These are phyloP conservation scores for Botrytis byssoidea DNA, from an alignment of 2,329 filamentous ascomycete species.

Conservation along the genomic window DNA sequence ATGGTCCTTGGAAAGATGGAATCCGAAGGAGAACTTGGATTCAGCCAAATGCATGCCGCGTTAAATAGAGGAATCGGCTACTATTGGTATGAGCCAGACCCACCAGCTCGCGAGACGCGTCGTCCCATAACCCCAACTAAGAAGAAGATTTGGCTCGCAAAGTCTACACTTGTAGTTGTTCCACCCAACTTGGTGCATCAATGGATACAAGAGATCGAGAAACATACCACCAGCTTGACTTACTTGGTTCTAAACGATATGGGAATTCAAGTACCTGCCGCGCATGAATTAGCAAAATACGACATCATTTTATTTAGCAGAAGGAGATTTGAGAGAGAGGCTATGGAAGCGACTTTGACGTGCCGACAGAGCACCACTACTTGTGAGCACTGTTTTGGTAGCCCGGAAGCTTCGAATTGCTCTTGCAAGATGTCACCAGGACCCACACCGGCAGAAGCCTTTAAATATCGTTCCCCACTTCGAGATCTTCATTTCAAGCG, in stretches of 20 bases:
- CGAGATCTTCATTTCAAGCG: slow-evolving; percentile 77
- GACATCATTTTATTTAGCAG: slow-evolving; percentile 80
- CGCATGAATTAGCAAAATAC: slow-evolving; percentile 58
- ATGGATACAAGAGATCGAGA: slow-evolving; percentile 77
- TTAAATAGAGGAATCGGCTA: slow-evolving; percentile 57
- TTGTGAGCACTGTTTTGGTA: background rate
- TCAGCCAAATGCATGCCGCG: slow-evolving; percentile 38
- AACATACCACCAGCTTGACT: slow-evolving; percentile 68
- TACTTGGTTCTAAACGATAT: slow-evolving; percentile 60
- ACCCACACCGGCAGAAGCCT: slow-evolving; percentile 44
- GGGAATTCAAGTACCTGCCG: slow-evolving; percentile 54
- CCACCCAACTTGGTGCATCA: slow-evolving; percentile 81
- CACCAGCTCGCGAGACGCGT: slow-evolving; percentile 43
- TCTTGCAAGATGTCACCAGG: slow-evolving; percentile 33
- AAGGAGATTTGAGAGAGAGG: slow-evolving; percentile 64
- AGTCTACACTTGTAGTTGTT: slow-evolving; percentile 73
- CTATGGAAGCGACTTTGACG: slow-evolving; percentile 38
- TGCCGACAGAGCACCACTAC: background rate
- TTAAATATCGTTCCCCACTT: slow-evolving; percentile 54
- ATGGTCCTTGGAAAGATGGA: slow-evolving; percentile 53
- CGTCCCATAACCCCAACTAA: slow-evolving; percentile 42
- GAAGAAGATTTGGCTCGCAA: slow-evolving; percentile 60
- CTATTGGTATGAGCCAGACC: slow-evolving; percentile 55
- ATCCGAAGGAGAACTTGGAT: slow-evolving; percentile 15
- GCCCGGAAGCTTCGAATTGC: background rate